Evolutionary conservation across 495 filamentous ascomycete species (phyloP), one percentile per base, ranked within the genome.

Genomic region (Penicillium salamii): DNA sequence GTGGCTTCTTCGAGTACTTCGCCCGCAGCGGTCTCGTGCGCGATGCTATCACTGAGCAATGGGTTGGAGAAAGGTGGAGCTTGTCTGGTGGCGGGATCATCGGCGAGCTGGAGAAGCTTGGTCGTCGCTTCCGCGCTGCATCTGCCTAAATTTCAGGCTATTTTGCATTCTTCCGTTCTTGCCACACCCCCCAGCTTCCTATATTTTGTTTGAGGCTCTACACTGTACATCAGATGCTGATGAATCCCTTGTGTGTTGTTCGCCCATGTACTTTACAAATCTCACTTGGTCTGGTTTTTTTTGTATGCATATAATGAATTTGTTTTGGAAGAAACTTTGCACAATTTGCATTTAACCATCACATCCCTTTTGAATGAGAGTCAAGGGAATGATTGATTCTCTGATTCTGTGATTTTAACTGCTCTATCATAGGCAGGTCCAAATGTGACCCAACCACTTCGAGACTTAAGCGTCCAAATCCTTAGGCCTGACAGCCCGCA

Each of bases 1-100:
- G 87, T 45, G 77, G 80, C 1, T 72, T 93, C 55, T 82, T 97
- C 82, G 93, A 97, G 75, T 97, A 97, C 69, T 97, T 90, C 71
- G 91, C 89, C 3, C 79, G 76, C 19, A 95, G 90, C 66, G 93
- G 93, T 14, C 72, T 97, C 57, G 63, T 95, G 60, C 80, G 87
- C 44, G 66, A 79, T 46, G 71, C 66, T 36, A 75, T 96, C 34
- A 85, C 86, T 56, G 86, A 92, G 63, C 70, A 71, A 54, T 79
- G 77, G 52, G 89, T 97, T 23, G 76, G 78, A 32, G 90, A 96
- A 78, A 89, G 87, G 73, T 96, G 89, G 88, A 85, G 81, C 44
- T 53, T 97, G 58, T 82, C 86, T 50, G 89, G 90, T 15, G 79
- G 80, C 50, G 91, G 91, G n/a, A 75, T 91, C 42, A 74, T 96